A percentile compares a stretch with the other conserved stretches of the same genome.
Evolutionary conservation across 495 filamentous ascomycete genomes (phyloP).

Genomic region (Poronia punctata): DNA sequence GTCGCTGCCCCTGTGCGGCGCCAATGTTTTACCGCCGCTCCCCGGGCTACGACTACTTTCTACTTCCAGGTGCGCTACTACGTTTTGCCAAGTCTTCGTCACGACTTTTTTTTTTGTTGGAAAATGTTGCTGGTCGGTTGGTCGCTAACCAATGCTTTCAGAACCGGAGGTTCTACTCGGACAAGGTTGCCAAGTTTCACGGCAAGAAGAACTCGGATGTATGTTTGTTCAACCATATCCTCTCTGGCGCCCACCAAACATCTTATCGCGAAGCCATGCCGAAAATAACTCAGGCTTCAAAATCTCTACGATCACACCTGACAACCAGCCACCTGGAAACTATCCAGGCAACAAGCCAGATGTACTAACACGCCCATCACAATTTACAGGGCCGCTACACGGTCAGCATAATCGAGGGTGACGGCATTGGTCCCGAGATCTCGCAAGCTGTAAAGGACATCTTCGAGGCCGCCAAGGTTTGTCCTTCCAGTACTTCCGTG

Average conservation of each 20-base stretch:
- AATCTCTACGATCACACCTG: not conserved
- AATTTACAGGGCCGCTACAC: conserved; percentile 77
- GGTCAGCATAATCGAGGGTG: conserved; percentile 95
- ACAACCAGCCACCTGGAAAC: not conserved
- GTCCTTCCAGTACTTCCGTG: conserved; percentile 6
- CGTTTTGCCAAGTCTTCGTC: conserved; percentile 48
- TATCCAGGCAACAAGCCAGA: not conserved
- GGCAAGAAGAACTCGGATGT: conserved; percentile 84
- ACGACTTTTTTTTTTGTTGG: conserved; percentile 26
- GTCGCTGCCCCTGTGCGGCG: conserved; percentile 45
- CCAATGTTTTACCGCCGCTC: conserved; percentile 41
- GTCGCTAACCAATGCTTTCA: conserved; percentile 21
- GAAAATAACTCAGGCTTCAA: conserved; percentile 40
- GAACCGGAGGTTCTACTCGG: conserved; percentile 45
- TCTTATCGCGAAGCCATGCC: conserved; percentile 12
- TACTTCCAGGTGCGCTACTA: conserved; percentile 37
- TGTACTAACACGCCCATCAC: conserved; percentile 14
- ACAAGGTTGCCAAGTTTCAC: conserved; percentile 86
- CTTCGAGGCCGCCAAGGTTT: conserved; percentile 87
- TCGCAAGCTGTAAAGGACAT: conserved; percentile 96
- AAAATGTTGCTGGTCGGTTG: conserved; percentile 4
- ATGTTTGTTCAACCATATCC: conserved; percentile 29
- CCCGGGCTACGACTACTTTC: conserved; percentile 38
- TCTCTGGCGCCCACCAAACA: conserved; percentile 1
- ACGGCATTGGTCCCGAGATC: conserved; percentile 97